Base-by-base conservation (phyloP, 2,329 filamentous ascomycete genomes). In the Clathrospora elynae region DNA sequence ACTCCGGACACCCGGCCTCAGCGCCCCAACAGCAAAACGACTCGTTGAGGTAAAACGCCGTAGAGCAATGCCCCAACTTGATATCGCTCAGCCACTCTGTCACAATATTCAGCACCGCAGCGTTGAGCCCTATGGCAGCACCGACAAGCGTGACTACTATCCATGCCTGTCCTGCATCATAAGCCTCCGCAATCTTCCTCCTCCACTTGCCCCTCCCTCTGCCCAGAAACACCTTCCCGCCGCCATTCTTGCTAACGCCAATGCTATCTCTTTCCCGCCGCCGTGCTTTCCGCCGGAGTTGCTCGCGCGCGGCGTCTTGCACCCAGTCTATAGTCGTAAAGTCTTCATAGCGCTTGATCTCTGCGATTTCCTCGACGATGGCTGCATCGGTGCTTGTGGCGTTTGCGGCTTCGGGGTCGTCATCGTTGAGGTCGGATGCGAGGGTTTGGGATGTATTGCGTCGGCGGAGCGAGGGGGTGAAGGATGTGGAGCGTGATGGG, bases 301-400 rank as follows among this genome's bases (percentile, higher is more conserved):
- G 89, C 70, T 96, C 93, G 53, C 91, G 86, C 22, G 90, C 87
- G 8, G 92, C 91, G 80, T 99, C 93, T 70, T 99, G 92, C 0
- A 99, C 92, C 93, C 93, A 99, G 72, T 99, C 93, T 80, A 93
- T 93, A 1, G 93, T 99, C 5, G 91, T 96, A 68, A 99, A 99
- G 73, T 99, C 93, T 75, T 96, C 93, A 74, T 99, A 99, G 74
- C 92, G 83, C 75, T 96, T 96, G 68, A 99, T 97, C 76, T 96
- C 87, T 17, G 88, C 91, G 66, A 99, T 96, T 74, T 99, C 93
- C 66, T 97, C 91, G 49, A 90, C 87, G 55, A 95, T 89, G 51
- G 86, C 83, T 49, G 85, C 81, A 61, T 88, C 82, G 41, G 78
- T 82, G 18, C 76, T 77, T 8, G 76, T 73, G 34, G 76, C 74